Conservation (phyloP, 2,329 filamentous ascomycete genomes). For the Fusarium sp. region DNA sequence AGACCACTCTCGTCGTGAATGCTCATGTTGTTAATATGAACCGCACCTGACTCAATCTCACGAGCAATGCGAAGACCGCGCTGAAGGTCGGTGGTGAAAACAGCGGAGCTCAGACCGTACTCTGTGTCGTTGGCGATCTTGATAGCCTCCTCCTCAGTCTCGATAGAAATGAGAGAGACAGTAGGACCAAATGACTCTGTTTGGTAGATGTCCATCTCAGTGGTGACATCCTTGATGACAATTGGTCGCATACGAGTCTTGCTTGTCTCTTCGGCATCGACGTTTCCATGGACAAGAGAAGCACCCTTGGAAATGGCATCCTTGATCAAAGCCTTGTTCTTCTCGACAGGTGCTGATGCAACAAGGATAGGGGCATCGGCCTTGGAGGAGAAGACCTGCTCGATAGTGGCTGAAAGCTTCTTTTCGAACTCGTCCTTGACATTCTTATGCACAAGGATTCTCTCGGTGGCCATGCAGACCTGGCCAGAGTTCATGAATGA, state of each 20-base stretch:
- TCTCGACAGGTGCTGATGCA: slow-evolving; percentile 71
- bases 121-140: slow-evolving; percentile 82
- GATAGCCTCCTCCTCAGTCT: slow-evolving; percentile 78
- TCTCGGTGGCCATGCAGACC: slow-evolving; percentile 88
- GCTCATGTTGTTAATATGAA: slow-evolving; percentile 74
- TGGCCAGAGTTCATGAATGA: slow-evolving; percentile 81
- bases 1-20: slow-evolving; percentile 72
- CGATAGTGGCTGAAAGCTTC: slow-evolving; percentile 54
- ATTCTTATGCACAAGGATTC: slow-evolving; percentile 68
- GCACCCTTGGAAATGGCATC: slow-evolving; percentile 78
- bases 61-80: slow-evolving; percentile 69
- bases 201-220: slow-evolving; percentile 76
- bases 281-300: slow-evolving; percentile 56
- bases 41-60: slow-evolving; percentile 73
- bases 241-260: slow-evolving; percentile 68
- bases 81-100: slow-evolving; percentile 77
- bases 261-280: slow-evolving; percentile 47
- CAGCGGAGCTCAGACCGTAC: slow-evolving; percentile 76
- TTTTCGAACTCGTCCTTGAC: slow-evolving; percentile 60
- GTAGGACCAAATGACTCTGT: slow-evolving; percentile 83
- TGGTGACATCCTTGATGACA: slow-evolving; percentile 71
- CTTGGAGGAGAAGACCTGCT: slow-evolving; percentile 62
- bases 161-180: slow-evolving; percentile 73
- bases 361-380: slow-evolving; percentile 76
- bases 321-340: slow-evolving; percentile 73